These are phyloP conservation scores for Picea engelmannii DNA, from an alignment of 83 land plant species.

Conservation along the genomic window DNA sequence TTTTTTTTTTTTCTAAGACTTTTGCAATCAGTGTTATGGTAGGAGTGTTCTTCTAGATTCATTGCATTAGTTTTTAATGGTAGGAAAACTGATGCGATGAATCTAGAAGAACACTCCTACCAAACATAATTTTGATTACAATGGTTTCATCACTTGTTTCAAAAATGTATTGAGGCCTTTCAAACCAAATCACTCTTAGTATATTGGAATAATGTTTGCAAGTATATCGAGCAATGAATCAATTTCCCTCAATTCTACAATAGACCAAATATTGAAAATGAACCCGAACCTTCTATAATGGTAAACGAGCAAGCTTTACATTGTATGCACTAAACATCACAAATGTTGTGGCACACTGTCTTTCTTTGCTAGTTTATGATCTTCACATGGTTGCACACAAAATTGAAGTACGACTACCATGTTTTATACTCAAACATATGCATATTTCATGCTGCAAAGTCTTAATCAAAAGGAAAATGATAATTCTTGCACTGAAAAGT, in stretches of 20 bases:
- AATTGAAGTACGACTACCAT: neutral
- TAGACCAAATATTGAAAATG: neutral
- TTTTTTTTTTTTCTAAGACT: no score
- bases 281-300: neutral
- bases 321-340: neutral
- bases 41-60: no score
- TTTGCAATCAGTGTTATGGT: no score
- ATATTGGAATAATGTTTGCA: neutral
- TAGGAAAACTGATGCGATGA: no score
- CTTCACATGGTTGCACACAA: slow-evolving; percentile 6
- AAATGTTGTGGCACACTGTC: neutral
- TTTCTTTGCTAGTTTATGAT: neutral
- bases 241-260: neutral
- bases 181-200: neutral
- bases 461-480: no score
- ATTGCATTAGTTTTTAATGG: no score
- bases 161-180: no score
- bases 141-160: no score
- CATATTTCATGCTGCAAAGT: neutral
- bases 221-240: neutral
- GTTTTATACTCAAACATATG: neutral
- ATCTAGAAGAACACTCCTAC: no score
- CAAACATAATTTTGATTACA: no score
- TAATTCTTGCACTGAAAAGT: neutral
- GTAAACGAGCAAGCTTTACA: neutral